Evolutionary conservation across 768 basidiomycete genomes (phyloP), one percentile per base, ranked within the genome.

Genomic region (Polyporus arcularius): DNA sequence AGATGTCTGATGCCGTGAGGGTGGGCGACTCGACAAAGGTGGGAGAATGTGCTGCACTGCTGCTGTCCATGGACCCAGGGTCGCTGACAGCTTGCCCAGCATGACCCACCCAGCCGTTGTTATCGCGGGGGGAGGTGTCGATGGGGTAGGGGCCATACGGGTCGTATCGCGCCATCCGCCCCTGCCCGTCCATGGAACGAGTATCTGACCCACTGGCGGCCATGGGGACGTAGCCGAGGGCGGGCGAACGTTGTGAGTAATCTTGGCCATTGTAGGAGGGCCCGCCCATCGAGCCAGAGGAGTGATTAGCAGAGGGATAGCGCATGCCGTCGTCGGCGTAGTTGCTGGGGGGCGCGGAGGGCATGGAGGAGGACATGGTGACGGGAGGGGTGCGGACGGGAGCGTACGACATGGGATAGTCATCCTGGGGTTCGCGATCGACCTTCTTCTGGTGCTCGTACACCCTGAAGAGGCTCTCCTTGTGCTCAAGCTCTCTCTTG

Each of bases 391-490:
- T 55, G 65, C 66, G 67, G 52, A 64, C 43, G 55, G 68, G 65
- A 41, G 63, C 53, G 55, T 67, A 73, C 57, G 85, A 58, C 47
- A 62, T 64, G 45, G 67, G 61, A 51, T 60, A 62, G 55, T 65
- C 55, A 55, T 63, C 58, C 53, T 52, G 54, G 38, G 60, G 60
- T 46, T 65, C 83, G 57, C 78, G 74, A 58, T 74, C 76, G 63
- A 84, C 79, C 62, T 80, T 80, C 43, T 79, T 73, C 75, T 87
- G 89, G 72, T 81, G 82, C 41, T 85, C 76, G 63, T 87, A 76
- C 14, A 83, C 79, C 68, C 82, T 79, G 88, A 88, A 89, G 65
- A 85, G 81, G 68, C 83, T 87, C 75, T 92, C 91, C 46, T 88
- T 85, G 68, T 92, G 89, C 57, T 84, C 81, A 55, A 79, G 76